phyloP scores from a whole-genome alignment of 768 basidiomycete genomes.

The Naematelia aurantialba region DNA sequence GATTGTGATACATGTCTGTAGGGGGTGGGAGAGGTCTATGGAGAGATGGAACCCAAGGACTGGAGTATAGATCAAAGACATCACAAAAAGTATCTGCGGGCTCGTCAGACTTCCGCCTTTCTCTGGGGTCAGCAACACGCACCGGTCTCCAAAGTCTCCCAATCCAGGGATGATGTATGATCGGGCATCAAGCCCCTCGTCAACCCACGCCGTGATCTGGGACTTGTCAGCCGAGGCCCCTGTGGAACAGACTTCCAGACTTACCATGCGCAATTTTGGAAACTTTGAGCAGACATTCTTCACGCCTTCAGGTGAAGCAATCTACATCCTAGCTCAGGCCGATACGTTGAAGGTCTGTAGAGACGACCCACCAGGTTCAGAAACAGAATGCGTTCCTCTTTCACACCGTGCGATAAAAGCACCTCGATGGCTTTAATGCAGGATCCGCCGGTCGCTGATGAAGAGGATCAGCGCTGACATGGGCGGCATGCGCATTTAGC shows the following conservation, averaged over 20 bases:
- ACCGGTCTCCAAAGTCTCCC: constrained; percentile 88
- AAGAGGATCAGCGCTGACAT: neutral
- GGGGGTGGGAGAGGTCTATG: too few species aligned
- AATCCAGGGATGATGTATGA: constrained; percentile 87
- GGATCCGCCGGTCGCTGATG: constrained; percentile 84
- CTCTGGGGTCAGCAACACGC: constrained; percentile 8
- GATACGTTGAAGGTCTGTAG: neutral
- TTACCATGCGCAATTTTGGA: constrained; percentile 71
- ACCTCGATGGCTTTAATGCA: constrained; percentile 98
- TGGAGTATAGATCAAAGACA: constrained; percentile 4
- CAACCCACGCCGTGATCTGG: constrained; percentile 93
- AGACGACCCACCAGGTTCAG: constrained; percentile 69
- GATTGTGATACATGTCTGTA: too few species aligned
- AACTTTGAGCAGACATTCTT: constrained; percentile 70
- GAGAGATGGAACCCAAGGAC: neutral
- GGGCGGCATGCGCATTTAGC: constrained; percentile 32
- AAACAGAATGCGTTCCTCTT: constrained; percentile 91
- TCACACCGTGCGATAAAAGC: constrained; percentile 82
- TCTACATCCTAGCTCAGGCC: constrained; percentile 53
- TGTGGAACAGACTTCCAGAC: constrained; percentile 31
- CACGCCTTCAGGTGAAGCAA: constrained; percentile 86
- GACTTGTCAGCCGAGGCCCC: neutral
- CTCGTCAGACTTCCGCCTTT: neutral
- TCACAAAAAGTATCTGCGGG: constrained; percentile 31
- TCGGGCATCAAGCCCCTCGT: constrained; percentile 83